Evolutionary conservation across 2,329 filamentous ascomycete species (phyloP).

Genomic region (Pseudocercospora macadamiae): DNA sequence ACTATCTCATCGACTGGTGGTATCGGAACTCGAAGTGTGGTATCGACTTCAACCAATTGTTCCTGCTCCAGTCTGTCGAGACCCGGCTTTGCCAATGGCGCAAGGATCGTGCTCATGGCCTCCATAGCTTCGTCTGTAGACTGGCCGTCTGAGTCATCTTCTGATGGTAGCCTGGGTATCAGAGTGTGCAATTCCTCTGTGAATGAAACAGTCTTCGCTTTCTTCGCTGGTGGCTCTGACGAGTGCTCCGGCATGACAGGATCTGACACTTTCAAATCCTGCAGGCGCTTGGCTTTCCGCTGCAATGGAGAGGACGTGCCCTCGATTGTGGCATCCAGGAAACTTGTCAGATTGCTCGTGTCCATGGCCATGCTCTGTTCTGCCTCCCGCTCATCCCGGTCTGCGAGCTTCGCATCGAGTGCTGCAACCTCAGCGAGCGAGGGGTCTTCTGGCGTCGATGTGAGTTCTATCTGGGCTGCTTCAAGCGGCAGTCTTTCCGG

Average conservation of each 20-base stretch:
- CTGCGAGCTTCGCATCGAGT: constrained; percentile 36
- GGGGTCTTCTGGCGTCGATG: constrained; percentile 35
- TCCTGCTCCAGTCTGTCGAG: constrained; percentile 46
- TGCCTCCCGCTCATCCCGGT: constrained; percentile 30
- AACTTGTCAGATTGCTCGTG: background rate
- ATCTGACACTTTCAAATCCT: constrained; percentile 50
- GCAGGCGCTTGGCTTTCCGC: constrained; percentile 36
- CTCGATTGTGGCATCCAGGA: background rate
- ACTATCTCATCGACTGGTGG: constrained; percentile 51
- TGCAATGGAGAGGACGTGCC: constrained; percentile 36
- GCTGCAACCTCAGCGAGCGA: constrained; percentile 30
- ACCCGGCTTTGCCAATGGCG: constrained; percentile 42
- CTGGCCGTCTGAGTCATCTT: constrained; percentile 24
- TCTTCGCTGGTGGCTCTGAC: constrained; percentile 43
- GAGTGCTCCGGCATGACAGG: constrained; percentile 46
- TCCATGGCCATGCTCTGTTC: constrained; percentile 22
- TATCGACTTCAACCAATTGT: constrained; percentile 51
- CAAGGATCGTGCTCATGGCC: constrained; percentile 39
- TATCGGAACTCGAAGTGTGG: constrained; percentile 52
- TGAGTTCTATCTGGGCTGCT: constrained; percentile 35
- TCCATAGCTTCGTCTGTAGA: constrained; percentile 37
- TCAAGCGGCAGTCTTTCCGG: constrained; percentile 34
- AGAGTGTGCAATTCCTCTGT: constrained; percentile 41
- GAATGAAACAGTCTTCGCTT: constrained; percentile 46
- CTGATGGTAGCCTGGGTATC: constrained; percentile 37